Evolutionary conservation across 1,284 basidiomycete genomes (phyloP).

Genomic region (Cutaneotrichosporon daszewskae): DNA sequence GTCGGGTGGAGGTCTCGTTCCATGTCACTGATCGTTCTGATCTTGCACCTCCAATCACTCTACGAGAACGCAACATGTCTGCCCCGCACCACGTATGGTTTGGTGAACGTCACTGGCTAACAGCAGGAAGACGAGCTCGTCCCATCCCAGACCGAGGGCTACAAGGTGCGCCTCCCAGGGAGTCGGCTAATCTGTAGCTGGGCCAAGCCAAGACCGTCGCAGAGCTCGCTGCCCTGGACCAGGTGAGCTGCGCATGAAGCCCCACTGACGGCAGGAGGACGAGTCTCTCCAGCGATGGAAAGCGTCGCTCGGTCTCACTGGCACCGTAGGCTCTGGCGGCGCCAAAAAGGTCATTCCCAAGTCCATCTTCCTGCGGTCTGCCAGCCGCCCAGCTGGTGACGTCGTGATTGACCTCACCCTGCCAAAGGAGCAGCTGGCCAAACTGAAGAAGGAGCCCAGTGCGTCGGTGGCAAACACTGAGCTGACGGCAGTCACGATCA

Average conservation of each 20-base stretch:
- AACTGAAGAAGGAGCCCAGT: conserved; percentile 52
- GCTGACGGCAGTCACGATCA: conserved; percentile 45
- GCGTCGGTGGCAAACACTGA: conserved; percentile 4
- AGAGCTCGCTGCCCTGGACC: conserved; percentile 51
- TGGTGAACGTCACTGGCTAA: neutral
- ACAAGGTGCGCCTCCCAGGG: conserved; percentile 45
- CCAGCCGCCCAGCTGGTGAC: conserved; percentile 39
- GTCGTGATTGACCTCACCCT: conserved; percentile 52
- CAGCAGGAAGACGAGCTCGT: conserved; percentile 37
- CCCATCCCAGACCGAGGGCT: conserved; percentile 44
- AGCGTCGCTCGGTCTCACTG: conserved; percentile 51
- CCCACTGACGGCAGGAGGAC: conserved; percentile 45
- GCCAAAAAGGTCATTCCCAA: conserved; percentile 47
- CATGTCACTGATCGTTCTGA: too few species aligned
- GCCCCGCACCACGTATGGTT: neutral
- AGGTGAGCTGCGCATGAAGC: conserved; percentile 18
- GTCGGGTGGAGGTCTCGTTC: too few species aligned
- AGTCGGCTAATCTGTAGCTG: too few species aligned
- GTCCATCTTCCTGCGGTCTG: conserved; percentile 51
- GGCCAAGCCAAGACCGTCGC: conserved; percentile 50
- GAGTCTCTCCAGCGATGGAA: conserved; percentile 56
- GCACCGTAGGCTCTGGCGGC: conserved; percentile 28
- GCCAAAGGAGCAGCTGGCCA: conserved; percentile 43
- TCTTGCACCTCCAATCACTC: neutral
- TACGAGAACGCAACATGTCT: neutral